phyloP scores from a whole-genome alignment of 2,329 filamentous ascomycete genomes.

The Colletotrichum siamense region DNA sequence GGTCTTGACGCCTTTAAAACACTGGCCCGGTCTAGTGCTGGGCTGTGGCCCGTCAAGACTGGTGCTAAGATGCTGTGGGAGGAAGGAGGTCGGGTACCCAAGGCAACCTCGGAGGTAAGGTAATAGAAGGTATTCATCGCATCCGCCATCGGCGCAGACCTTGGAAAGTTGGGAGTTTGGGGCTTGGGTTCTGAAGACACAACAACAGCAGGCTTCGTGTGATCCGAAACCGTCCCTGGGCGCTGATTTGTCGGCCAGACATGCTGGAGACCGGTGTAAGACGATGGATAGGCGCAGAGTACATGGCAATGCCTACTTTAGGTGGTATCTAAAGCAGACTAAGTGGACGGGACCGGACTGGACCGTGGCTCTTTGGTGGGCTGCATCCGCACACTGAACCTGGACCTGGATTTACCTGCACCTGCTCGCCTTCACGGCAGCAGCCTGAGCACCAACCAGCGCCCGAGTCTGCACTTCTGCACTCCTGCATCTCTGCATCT shows the following conservation, averaged over 20 bases:
- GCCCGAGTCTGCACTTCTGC: neutral
- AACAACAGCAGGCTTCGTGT: neutral
- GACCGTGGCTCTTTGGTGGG: slow-evolving; percentile 6
- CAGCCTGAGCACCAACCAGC: neutral
- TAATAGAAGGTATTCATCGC: neutral
- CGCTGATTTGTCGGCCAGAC: slow-evolving; percentile 5
- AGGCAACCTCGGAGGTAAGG: neutral
- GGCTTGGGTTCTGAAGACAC: neutral
- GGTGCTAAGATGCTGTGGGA: neutral
- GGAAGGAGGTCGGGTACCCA: neutral
- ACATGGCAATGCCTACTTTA: neutral
- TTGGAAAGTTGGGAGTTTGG: neutral
- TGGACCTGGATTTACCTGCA: neutral
- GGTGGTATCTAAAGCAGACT: neutral
- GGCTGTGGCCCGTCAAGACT: neutral
- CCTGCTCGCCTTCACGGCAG: neutral
- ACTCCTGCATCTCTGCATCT: neutral
- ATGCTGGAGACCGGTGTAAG: neutral
- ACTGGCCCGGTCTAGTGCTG: slow-evolving; percentile 16
- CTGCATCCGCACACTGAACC: neutral
- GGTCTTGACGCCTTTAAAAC: slow-evolving; percentile 17
- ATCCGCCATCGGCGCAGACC: neutral
- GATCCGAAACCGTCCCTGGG: slow-evolving; percentile 14
- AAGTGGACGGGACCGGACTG: slow-evolving; percentile 15
- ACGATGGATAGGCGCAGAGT: neutral